phyloP scores from a whole-genome alignment of 164 flowering plant genomes.

The Saururus chinensis region DNA sequence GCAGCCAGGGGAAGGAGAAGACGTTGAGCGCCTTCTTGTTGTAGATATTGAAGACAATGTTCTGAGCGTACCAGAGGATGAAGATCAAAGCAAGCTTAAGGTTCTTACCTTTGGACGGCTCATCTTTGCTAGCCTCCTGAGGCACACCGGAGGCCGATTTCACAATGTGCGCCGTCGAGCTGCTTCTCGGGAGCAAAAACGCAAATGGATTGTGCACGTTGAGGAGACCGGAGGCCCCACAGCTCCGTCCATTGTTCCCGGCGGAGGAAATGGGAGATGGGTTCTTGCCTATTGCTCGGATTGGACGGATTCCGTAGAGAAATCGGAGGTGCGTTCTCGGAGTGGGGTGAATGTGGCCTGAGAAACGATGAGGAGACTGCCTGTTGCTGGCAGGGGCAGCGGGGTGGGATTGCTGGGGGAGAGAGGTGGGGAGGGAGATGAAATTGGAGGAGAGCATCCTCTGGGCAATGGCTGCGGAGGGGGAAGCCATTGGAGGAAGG shows the following conservation, averaged over 20 bases:
- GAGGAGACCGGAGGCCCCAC: neutral
- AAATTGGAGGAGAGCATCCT: neutral
- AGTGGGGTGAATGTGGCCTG: neutral
- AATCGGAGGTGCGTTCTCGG: neutral
- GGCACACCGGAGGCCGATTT: slow-evolving; percentile 30
- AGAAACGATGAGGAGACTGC: too few species aligned
- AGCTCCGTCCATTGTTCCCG: neutral
- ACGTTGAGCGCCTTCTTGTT: slow-evolving; percentile 76
- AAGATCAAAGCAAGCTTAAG: slow-evolving; percentile 58
- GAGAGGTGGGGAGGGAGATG: neutral
- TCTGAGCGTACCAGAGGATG: slow-evolving; percentile 84
- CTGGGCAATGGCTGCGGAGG: too few species aligned
- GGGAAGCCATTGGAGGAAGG: too few species aligned
- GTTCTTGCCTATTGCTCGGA: neutral
- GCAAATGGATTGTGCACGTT: neutral
- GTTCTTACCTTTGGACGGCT: slow-evolving; percentile 20
- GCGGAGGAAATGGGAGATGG: neutral
- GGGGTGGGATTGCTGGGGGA: neutral
- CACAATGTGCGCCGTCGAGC: neutral
- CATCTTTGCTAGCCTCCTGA: slow-evolving; percentile 22
- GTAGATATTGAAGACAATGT: slow-evolving; percentile 81
- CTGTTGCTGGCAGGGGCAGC: neutral
- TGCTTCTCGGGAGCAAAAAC: neutral
- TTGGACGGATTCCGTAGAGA: neutral
- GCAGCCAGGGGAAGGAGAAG: slow-evolving; percentile 84